These are phyloP conservation scores for Brachypodium distachyon DNA, from an alignment of 202 grass and related monocot genomes.

Conservation along the genomic window DNA sequence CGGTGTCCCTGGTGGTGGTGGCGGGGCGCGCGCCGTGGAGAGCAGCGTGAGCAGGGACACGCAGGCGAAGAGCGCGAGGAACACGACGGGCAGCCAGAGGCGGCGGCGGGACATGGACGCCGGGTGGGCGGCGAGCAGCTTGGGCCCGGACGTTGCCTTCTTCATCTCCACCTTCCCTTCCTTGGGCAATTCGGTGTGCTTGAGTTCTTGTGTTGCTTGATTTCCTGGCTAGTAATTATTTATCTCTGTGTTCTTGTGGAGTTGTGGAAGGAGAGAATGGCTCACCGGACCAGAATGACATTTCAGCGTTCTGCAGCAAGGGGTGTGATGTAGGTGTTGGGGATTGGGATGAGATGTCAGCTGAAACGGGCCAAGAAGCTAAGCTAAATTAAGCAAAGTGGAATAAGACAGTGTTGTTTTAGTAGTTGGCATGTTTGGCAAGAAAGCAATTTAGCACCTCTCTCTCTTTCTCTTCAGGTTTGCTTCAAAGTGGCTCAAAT, in stretches of 20 bases:
- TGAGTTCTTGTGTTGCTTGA: neutral
- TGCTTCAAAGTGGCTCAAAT: slow-evolving; percentile 42
- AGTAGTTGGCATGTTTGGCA: slow-evolving; percentile 42
- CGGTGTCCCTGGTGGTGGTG: too few species aligned
- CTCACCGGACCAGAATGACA: slow-evolving; percentile 15
- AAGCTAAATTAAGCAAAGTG: slow-evolving; percentile 22
- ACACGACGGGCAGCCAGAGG: slow-evolving; percentile 28
- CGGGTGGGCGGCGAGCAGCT: slow-evolving; percentile 43
- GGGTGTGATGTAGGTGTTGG: neutral
- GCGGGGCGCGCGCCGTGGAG: slow-evolving; percentile 35
- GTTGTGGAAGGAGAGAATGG: neutral
- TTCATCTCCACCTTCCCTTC: neutral
- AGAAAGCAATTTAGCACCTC: slow-evolving; percentile 19
- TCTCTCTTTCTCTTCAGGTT: too few species aligned
- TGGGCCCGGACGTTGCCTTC: slow-evolving; percentile 46
- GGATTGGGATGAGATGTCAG: slow-evolving; percentile 24
- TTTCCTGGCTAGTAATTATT: neutral
- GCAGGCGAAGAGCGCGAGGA: slow-evolving; percentile 38
- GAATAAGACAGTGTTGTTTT: slow-evolving; percentile 26
- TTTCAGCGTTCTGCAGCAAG: slow-evolving; percentile 1
- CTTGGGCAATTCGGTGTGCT: too few species aligned
- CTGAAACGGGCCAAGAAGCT: neutral
- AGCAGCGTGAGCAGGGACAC: slow-evolving; percentile 53
- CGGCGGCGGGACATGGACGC: slow-evolving; percentile 7
- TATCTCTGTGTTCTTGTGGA: neutral